Base-by-base conservation (phyloP, 2,329 filamentous ascomycete genomes). In the Ceratocystis harringtonii region DNA sequence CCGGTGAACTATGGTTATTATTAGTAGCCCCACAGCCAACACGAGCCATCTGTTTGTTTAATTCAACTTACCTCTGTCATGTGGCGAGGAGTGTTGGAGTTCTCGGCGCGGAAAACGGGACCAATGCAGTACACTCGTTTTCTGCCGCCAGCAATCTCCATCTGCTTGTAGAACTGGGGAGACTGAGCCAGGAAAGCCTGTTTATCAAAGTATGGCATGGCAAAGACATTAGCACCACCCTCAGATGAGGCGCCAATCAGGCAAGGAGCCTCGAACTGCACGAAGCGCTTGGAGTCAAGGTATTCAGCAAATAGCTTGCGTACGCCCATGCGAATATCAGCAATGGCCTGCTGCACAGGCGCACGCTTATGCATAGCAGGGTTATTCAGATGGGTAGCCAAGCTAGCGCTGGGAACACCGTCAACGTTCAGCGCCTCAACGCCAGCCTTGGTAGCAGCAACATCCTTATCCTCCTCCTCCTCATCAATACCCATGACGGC, bases 201-300 rank as follows among this genome's bases (percentile, higher is more conserved):
- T 72, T 87, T 84, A 70, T 88, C 89, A 75, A 97, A 97, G 77
- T 97, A 97, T 55, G 87, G 86, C 70, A 97, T 80, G 71, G 87
- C 82, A 75, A 99, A 97, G 50, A 97, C 92, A 73, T 92, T 95
- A 70, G 86, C 86, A 69, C 94, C 94, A 71, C 94, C 92, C 77
- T 99, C 94, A 3, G 90, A 94, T 3, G 94, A 89, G 15, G 92
- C 88, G 62, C 88, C 92, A 65, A 95, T 89, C 55, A 99, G 80
- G 74, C 91, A 92, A 8, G 94, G 91, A 1, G 92, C 89, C 74
- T 96, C 90, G 72, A 96, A 91, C 74, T 89, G 84, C 69, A 87
- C 85, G 75, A 96, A 95, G 64, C 85, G 83, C 67, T 83, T 83
- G 69, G 82, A 80, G 68, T 86, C 81, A 70, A 96, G 85, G 75